Evolutionary conservation across 2,329 filamentous ascomycete genomes (phyloP).

Genomic region (Leptographium lundbergii): DNA sequence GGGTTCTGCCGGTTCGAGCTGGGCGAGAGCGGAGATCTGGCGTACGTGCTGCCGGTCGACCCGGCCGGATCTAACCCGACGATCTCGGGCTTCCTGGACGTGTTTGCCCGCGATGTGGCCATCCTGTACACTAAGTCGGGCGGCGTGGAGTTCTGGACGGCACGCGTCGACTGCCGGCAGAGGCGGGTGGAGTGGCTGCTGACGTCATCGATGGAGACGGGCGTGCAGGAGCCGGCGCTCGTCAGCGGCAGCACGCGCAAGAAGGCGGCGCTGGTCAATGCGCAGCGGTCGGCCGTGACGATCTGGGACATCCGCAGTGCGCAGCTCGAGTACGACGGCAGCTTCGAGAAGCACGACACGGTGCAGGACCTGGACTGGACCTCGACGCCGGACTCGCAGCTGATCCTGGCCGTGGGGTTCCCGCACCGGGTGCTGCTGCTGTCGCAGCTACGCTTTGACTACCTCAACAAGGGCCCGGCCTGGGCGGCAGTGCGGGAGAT

Average conservation of each 20-base stretch:
- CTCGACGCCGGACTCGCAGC: slow-evolving; percentile 77
- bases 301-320: slow-evolving; percentile 84
- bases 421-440: slow-evolving; percentile 73
- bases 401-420: slow-evolving; percentile 84
- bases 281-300: slow-evolving; percentile 58
- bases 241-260: slow-evolving; percentile 78
- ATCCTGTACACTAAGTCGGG: slow-evolving; percentile 72
- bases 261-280: slow-evolving; percentile 74
- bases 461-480: slow-evolving; percentile 75
- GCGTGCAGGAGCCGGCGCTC: slow-evolving; percentile 57
- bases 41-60: slow-evolving; percentile 69
- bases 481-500: slow-evolving; percentile 82
- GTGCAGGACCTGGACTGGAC: slow-evolving; percentile 91
- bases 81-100: slow-evolving; percentile 68
- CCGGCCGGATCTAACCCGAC: slow-evolving; percentile 64
- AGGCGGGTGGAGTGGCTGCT: slow-evolving; percentile 64
- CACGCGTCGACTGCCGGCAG: slow-evolving; percentile 51
- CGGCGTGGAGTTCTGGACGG: slow-evolving; percentile 73
- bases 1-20: slow-evolving; percentile 64
- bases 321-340: slow-evolving; percentile 68
- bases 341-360: slow-evolving; percentile 57
- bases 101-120: slow-evolving; percentile 75
- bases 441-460: slow-evolving; percentile 82
- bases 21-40: slow-evolving; percentile 42
- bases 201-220: slow-evolving; percentile 71